These are phyloP conservation scores for Obba rivulosa DNA, from an alignment of 768 basidiomycete genomes.

Conservation along the genomic window DNA sequence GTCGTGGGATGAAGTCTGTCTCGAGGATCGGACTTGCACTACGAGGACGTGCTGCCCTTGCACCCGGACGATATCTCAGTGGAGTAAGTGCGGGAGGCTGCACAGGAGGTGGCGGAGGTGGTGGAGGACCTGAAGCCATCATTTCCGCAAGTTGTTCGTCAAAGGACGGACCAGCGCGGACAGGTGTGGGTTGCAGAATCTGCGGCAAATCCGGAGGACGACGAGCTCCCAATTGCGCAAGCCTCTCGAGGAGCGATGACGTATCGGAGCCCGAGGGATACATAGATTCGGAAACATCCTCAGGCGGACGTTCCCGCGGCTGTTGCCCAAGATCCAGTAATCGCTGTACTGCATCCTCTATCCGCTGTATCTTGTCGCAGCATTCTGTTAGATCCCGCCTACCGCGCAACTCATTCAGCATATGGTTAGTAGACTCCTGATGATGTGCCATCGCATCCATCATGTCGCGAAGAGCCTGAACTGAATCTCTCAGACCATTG, in stretches of 20 bases:
- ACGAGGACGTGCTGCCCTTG: constrained; percentile 30
- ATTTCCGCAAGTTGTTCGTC: constrained; percentile 59
- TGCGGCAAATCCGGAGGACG: constrained; percentile 26
- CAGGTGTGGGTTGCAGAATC: constrained; percentile 40
- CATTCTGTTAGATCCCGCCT: constrained; percentile 6
- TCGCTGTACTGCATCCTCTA: constrained; percentile 21
- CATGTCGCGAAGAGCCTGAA: constrained; percentile 56
- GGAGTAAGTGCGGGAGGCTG: constrained; percentile 50
- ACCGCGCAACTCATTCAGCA: constrained; percentile 44
- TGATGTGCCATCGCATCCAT: constrained; percentile 55
- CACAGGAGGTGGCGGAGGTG: constrained; percentile 35
- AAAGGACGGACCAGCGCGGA: constrained; percentile 43
- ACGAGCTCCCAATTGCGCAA: constrained; percentile 18
- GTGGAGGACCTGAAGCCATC: constrained; percentile 40
- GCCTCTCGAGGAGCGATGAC: constrained; percentile 18
- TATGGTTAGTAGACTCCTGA: constrained; percentile 53
- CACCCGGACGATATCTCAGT: constrained; percentile 48
- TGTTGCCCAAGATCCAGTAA: constrained; percentile 14
- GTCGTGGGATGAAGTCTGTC: constrained; percentile 25
- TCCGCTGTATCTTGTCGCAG: constrained; percentile 25
- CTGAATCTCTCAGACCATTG: constrained; percentile 44
- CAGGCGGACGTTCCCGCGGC: constrained; percentile 9
- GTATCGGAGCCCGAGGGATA: constrained; percentile 24
- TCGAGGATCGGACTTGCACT: constrained; percentile 35
- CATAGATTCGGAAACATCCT: constrained; percentile 25